These are phyloP conservation scores for Adansonia digitata DNA, from an alignment of 345 rosid genomes.

Conservation along the genomic window DNA sequence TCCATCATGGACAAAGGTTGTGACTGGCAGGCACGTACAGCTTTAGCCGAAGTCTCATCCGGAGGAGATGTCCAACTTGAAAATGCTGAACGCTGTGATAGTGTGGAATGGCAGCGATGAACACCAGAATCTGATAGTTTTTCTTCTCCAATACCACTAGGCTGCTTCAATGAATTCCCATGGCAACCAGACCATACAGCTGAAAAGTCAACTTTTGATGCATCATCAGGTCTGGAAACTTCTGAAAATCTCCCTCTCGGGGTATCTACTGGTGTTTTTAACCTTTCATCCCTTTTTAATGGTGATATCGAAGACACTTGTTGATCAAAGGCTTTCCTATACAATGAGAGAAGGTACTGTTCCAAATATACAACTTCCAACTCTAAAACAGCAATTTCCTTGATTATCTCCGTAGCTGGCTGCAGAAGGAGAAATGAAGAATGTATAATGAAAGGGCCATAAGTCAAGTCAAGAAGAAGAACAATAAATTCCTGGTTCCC, in stretches of 20 bases:
- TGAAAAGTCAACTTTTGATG: conserved; percentile 39
- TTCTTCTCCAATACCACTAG: conserved; percentile 33
- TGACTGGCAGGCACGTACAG: conserved; percentile 73
- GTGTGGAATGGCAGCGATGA: conserved; percentile 70
- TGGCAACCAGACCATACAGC: conserved; percentile 31
- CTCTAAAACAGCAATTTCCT: conserved; percentile 81
- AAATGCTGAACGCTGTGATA: conserved; percentile 63
- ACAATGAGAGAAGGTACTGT: conserved; percentile 81
- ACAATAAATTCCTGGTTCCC: conserved; percentile 11
- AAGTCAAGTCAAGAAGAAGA: not conserved
- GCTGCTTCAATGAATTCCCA: conserved; percentile 32
- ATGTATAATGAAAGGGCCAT: not conserved
- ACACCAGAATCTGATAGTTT: conserved; percentile 47
- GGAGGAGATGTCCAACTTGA: conserved; percentile 45
- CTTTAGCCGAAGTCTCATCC: conserved; percentile 49
- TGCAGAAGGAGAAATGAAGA: conserved; percentile 21
- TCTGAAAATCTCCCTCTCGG: conserved; percentile 37
- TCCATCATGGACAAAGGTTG: conserved; percentile 71
- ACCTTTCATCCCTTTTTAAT: conserved; percentile 38
- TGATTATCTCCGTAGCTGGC: conserved; percentile 81
- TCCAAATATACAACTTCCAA: conserved; percentile 89
- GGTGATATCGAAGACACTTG: conserved; percentile 48
- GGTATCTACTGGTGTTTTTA: conserved; percentile 42
- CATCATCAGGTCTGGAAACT: conserved; percentile 33
- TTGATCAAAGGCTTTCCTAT: conserved; percentile 83